Base-by-base conservation (phyloP, 2,329 filamentous ascomycete genomes). In the Rutstroemia sp. region DNA sequence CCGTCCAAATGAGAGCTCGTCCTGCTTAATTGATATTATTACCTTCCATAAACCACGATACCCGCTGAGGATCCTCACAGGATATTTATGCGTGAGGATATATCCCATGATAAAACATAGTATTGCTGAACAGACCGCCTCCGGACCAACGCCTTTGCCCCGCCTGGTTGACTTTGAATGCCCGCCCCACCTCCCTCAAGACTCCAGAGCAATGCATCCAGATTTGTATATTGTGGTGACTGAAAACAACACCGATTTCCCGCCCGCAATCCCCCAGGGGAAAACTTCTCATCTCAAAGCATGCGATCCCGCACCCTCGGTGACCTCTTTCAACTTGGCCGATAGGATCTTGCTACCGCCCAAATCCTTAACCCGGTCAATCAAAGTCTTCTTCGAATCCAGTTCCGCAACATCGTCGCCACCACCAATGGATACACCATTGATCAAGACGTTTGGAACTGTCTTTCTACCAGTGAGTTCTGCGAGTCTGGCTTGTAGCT, bases 381-480 rank as follows among this genome's bases (percentile, higher is more conserved):
- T 79, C 59, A 97, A 75, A 57, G 81, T 80, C 61, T 85, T 84
- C 34, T 79, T 78, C 27, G 75, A 71, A 68, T 92, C 83, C 59
- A 97, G 75, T 25, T 81, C 84, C 49, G 83, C 80, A 56, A 99
- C 81, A 59, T 96, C 90, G 68, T 97, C 92, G 50, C 89, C 84
- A 21, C 94, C 94, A 48, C 94, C 94, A 59, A 97, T 89, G 71
- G 88, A 94, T 70, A 86, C 84, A 47, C 90, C 91, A 66, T 90
- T 89, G 65, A 99, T 79, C 64, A 99, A 78, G 38, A 97, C 80
- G 69, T 99, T 99, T 16, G 94, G 94, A 0, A 99, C 94, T 0
- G 94, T 99, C 58, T 76, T 78, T 50, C 92, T 82, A 46, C 88
- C 88, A 0, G 94, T 97, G 68, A 82, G 86, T 58, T 84, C 80